Evolutionary conservation across 1,139 yeast genomes (phyloP).

Genomic region (Diutina mesorugosa): DNA sequence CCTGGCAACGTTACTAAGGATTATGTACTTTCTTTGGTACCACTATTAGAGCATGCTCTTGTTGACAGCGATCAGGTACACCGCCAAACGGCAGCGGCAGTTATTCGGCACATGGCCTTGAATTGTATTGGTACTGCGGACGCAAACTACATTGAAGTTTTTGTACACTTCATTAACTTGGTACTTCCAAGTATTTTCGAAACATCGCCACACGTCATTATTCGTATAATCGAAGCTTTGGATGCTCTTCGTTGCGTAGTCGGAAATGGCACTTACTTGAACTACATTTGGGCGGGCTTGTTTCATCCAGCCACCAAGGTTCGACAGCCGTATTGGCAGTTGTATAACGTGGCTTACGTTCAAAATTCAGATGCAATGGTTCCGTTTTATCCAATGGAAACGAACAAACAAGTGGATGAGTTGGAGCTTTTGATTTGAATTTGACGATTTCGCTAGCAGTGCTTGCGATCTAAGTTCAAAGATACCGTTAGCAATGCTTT

Average conservation of each 20-base stretch:
- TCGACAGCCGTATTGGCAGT: slow-evolving; percentile 72
- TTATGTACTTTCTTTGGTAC: slow-evolving; percentile 71
- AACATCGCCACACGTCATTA: slow-evolving; percentile 90
- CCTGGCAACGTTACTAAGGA: slow-evolving; percentile 66
- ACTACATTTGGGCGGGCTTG: slow-evolving; percentile 77
- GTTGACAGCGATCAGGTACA: slow-evolving; percentile 89
- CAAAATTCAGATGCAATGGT: slow-evolving; percentile 67
- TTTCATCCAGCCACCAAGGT: slow-evolving; percentile 92
- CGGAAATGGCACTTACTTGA: slow-evolving; percentile 65
- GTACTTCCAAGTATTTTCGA: slow-evolving; percentile 79
- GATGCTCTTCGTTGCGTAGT: slow-evolving; percentile 62
- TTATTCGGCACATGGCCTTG: slow-evolving; percentile 69
- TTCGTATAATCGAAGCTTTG: slow-evolving; percentile 67
- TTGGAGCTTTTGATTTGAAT: slow-evolving; percentile 3
- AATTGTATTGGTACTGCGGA: slow-evolving; percentile 62
- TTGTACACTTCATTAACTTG: slow-evolving; percentile 59
- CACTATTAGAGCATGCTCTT: slow-evolving; percentile 79
- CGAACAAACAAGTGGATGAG: slow-evolving; percentile 4
- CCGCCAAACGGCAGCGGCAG: slow-evolving; percentile 90
- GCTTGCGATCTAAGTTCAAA: too few species aligned
- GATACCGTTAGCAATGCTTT: too few species aligned
- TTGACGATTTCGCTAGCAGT: too few species aligned
- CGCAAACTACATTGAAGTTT: slow-evolving; percentile 54
- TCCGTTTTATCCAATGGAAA: slow-evolving; percentile 31
- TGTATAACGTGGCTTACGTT: slow-evolving; percentile 67